Percentiles rank a stretch among this genome's conserved stretches.
phyloP scores from a whole-genome alignment of 371 early-diverging fungal genomes.

The Mortierella sp. region DNA sequence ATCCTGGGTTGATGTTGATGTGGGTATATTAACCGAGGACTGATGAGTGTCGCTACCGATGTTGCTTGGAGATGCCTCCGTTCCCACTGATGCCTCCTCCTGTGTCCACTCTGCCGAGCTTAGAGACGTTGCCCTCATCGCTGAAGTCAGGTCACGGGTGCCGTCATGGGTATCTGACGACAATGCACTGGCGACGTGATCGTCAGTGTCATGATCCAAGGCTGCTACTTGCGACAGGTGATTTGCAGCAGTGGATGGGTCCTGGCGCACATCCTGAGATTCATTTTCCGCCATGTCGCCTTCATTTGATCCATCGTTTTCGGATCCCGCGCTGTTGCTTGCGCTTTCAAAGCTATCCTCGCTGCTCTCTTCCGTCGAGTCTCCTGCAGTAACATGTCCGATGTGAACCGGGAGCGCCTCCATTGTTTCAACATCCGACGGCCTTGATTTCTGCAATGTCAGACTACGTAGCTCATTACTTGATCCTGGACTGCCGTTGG shows the following conservation, averaged over 20 bases:
- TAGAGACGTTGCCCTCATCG: background rate
- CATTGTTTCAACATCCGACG: constrained; percentile 18
- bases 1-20: constrained; percentile 1
- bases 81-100: background rate
- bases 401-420: background rate
- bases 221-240: background rate
- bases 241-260: background rate
- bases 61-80: too few species aligned
- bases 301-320: background rate
- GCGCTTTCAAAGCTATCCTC: constrained; percentile 8
- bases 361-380: background rate
- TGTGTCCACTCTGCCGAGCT: background rate
- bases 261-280: background rate
- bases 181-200: too few species aligned
- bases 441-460: constrained; percentile 46
- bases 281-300: background rate
- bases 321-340: background rate
- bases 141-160: background rate
- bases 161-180: background rate
- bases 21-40: constrained; percentile 22
- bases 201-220: background rate
- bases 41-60: background rate
- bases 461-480: constrained; percentile 35
- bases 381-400: background rate
- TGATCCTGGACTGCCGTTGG: constrained; percentile 20